These are phyloP conservation scores for Zoysia japonica DNA, from an alignment of 176 grass and related monocot species.

Conservation along the genomic window DNA sequence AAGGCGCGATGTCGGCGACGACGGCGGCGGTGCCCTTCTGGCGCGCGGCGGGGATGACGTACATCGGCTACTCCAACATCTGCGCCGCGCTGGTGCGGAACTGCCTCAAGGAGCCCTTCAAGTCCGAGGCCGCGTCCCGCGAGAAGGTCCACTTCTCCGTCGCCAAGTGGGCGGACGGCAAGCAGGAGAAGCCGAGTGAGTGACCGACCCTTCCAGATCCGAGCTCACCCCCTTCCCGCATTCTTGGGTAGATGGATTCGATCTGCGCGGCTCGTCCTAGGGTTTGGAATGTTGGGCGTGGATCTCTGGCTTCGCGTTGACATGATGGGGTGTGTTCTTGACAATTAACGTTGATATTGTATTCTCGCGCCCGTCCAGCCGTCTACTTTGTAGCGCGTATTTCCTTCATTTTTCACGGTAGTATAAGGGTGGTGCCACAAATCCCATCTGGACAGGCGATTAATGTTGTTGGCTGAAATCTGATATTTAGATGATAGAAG, in stretches of 20 bases:
- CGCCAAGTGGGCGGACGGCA: constrained; percentile 73
- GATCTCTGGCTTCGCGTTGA: neutral
- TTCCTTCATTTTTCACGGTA: neutral
- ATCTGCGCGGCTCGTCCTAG: constrained; percentile 14
- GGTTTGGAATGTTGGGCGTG: neutral
- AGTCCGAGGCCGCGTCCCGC: constrained; percentile 61
- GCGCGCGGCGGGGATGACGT: constrained; percentile 90
- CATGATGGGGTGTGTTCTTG: neutral
- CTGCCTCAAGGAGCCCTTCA: constrained; percentile 93
- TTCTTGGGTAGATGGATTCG: constrained; percentile 3
- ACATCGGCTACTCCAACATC: constrained; percentile 99
- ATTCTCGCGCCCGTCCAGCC: neutral
- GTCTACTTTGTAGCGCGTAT: neutral
- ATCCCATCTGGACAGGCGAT: neutral
- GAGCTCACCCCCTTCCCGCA: neutral
- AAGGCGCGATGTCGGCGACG: constrained; percentile 46
- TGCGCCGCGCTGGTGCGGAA: constrained; percentile 79
- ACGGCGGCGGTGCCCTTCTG: constrained; percentile 86
- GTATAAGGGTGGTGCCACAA: neutral
- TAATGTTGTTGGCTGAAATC: neutral
- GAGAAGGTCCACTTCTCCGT: constrained; percentile 99
- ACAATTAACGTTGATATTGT: neutral
- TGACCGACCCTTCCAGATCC: neutral
- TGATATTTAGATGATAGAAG: neutral
- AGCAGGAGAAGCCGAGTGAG: constrained; percentile 83